Evolutionary conservation across 1,139 yeast genomes (phyloP), one percentile per base, ranked within the genome.

Genomic region (Trichomonascaceae sp.): DNA sequence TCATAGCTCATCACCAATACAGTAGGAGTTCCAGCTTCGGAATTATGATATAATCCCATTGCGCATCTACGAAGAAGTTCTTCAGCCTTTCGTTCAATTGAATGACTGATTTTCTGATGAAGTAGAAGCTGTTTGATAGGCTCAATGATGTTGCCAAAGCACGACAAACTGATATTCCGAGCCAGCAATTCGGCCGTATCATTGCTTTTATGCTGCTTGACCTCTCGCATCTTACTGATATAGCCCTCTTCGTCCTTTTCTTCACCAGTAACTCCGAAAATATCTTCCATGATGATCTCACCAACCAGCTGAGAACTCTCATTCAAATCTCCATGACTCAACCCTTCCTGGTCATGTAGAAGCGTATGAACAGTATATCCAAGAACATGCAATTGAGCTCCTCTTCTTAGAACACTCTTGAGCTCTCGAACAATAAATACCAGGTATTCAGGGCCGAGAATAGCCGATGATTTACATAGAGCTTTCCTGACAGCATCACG

Each of bases 161-260:
- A 71, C 5, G 76, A 68, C 58, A 91, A 73, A n/a, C 80, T 73
- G 45, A 91, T 79, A 63, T 84, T 82, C 7, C 82, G 70, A 0
- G 96, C 80, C 49, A 91, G 66, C 19, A 90, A 73, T 68, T 91
- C 96, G 43, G 85, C 95, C 6, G 95, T 84, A 62, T 93, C 98
- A 66, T 75, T 87, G 75, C 96, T 86, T 70, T 88, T 90, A 65
- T 88, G 88, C 62, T 83, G 85, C 65, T 88, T 90, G 45, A 93
- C 95, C 74, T 93, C 99, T 63, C 87, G 88, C 84, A 90, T 87
- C 58, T 84, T 84, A 51, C 89, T 84, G 52, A 81, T 82, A 65
- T 93, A 93, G 27, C 91, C 96, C 59, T 90, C 97, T 15, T 95
- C 91, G 61, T 93, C 99, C 67, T 95, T 93, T 66, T 93, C 99